These are phyloP conservation scores for Zoysia japonica DNA, from an alignment of 176 grass and related monocot species.

Conservation along the genomic window DNA sequence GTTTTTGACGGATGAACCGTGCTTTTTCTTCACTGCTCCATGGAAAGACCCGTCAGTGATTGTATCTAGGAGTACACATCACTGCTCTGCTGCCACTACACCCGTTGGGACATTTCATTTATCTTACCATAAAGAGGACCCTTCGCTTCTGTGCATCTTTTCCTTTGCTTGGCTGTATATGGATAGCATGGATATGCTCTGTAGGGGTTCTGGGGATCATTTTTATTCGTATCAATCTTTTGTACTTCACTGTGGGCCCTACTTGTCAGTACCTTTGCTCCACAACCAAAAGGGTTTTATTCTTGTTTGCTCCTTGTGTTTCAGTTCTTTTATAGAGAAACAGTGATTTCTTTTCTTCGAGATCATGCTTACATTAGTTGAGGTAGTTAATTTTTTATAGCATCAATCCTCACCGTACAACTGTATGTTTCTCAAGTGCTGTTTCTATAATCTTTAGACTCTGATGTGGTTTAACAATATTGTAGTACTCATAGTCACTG, in stretches of 20 bases:
- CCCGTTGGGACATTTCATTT: conserved; percentile 51
- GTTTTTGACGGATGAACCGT: conserved; percentile 52
- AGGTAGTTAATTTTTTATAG: not conserved
- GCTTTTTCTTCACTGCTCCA: conserved; percentile 51
- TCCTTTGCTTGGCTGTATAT: conserved; percentile 64
- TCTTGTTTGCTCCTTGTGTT: conserved; percentile 28
- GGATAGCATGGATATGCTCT: conserved; percentile 58
- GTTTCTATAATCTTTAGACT: conserved; percentile 9
- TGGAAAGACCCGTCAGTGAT: conserved; percentile 67
- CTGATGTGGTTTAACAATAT: conserved; percentile 8
- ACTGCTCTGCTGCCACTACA: conserved; percentile 49
- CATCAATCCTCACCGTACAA: conserved; percentile 2
- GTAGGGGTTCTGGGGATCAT: conserved; percentile 33
- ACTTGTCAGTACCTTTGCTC: conserved; percentile 13
- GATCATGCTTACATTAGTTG: conserved; percentile 2
- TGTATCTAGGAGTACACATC: conserved; percentile 26
- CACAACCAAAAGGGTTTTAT: conserved; percentile 31
- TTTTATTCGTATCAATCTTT: conserved; percentile 52
- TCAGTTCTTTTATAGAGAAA: conserved; percentile 21
- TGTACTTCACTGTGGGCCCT: conserved; percentile 49
- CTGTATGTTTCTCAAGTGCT: not conserved
- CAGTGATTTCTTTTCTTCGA: not conserved
- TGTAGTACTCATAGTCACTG: not conserved
- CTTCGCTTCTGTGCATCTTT: conserved; percentile 46
- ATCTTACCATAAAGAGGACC: conserved; percentile 64